Evolutionary conservation across 2,329 filamentous ascomycete genomes (phyloP), one percentile per base, ranked within the genome.

Genomic region (Calycina herbarum): DNA sequence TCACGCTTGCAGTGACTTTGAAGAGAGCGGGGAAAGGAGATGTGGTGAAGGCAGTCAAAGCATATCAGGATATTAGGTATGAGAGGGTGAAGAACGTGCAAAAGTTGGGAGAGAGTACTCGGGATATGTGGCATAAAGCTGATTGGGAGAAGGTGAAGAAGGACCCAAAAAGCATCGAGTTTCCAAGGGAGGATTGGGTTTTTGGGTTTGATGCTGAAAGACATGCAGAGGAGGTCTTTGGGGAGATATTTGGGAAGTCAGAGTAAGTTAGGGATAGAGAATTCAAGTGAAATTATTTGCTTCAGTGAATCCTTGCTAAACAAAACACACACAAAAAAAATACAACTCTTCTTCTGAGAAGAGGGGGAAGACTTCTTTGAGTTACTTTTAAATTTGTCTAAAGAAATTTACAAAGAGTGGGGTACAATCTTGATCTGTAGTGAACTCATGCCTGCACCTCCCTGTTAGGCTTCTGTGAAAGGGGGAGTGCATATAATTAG

Each of bases 1-100:
- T 74, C 0, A 76, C 76, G 0, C 59, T 79, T 5, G 77, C 77
- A 0, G 66, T 75, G 8, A 76, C 72, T 33, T 71, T 79, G 63
- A 66, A 70, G 45, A 66, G 61, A 31, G 71, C 66, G 10, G 71
- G 70, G 5, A 72, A 73, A 35, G 51, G 54, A 2, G 66, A 70
- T 60, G 63, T 70, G 0, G 57, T 66, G 0, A 63, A 61, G 13
- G 67, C 63, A 24, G 67, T 72, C 29, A 67, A 62, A 35, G 59
- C 65, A 5, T 70, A 70, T 56, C 66, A 72, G 33, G 67, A 63
- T 24, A 64, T 72, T 17, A 61, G 71, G 42, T 73, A 69, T 62
- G 68, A 73, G 10, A 40, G 71, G 17, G 70, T 72, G 11, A 69
- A 64, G 29, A 62, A 59, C 10, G 70, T 71, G 10, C 70, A 73